Conservation (phyloP, 228 moss, liverwort and hornwort genomes). For the Sphagnum magellanicum region DNA sequence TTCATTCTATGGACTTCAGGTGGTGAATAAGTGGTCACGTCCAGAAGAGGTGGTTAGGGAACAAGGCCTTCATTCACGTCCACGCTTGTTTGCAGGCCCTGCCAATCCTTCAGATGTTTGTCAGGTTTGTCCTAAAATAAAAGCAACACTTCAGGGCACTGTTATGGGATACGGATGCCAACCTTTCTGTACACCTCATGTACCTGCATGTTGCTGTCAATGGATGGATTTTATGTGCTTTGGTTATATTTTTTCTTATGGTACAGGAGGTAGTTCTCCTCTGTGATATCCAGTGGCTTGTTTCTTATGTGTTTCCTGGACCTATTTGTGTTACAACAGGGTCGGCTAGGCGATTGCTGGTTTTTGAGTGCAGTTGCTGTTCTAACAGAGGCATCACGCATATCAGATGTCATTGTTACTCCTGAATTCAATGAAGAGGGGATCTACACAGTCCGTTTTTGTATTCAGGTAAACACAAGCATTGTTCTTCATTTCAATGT, state of each 20-base stretch:
- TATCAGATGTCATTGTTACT: constrained; percentile 92
- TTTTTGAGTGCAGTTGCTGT: constrained; percentile 98
- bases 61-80: constrained; percentile 54
- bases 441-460: constrained; percentile 93
- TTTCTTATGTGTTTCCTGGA: no score
- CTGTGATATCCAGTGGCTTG: no score
- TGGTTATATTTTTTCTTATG: no score
- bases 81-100: constrained; percentile 80
- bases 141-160: no score
- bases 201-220: no score
- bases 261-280: no score
- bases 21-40: constrained; percentile 89
- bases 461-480: constrained; percentile 66
- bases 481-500: no score
- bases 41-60: constrained; percentile 67
- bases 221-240: no score
- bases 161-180: no score
- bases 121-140: constrained; percentile 46
- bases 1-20: constrained; percentile 25
- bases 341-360: constrained; percentile 98
- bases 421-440: constrained; percentile 99
- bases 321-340: constrained; percentile 29
- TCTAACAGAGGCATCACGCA: constrained; percentile 87
- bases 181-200: no score
- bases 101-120: constrained; percentile 96